Conservation (phyloP, 1,284 basidiomycete genomes). For the Inonotus obliquus region DNA sequence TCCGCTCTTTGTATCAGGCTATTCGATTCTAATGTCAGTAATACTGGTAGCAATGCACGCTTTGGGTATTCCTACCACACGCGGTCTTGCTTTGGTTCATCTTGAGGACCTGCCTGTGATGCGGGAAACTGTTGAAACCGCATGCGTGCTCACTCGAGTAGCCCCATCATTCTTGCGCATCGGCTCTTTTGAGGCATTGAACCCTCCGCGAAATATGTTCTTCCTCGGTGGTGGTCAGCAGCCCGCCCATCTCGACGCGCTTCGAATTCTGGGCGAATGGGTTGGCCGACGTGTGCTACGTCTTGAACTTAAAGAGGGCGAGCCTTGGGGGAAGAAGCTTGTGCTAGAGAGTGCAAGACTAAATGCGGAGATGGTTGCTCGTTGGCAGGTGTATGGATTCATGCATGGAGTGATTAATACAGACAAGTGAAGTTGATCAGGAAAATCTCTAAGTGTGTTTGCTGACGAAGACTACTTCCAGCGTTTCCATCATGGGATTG, state of each 20-base stretch:
- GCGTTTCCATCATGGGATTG: slow-evolving; percentile 80
- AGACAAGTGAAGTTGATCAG: slow-evolving; percentile 62
- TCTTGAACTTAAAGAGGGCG: slow-evolving; percentile 39
- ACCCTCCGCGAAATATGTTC: slow-evolving; percentile 62
- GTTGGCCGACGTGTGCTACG: slow-evolving; percentile 53
- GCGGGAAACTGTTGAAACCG: slow-evolving; percentile 78
- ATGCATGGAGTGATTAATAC: slow-evolving; percentile 97
- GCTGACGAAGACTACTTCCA: slow-evolving; percentile 28
- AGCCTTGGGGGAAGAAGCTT: slow-evolving; percentile 65
- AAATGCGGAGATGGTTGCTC: slow-evolving; percentile 89
- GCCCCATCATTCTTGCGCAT: slow-evolving; percentile 91
- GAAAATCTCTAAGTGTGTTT: not conserved
- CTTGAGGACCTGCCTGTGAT: slow-evolving; percentile 73
- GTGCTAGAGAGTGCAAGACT: slow-evolving; percentile 74
- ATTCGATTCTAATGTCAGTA: not conserved
- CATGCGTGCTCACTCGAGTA: slow-evolving; percentile 79
- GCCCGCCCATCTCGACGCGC: slow-evolving; percentile 66
- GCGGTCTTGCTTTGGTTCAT: slow-evolving; percentile 78
- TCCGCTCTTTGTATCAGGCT: not conserved
- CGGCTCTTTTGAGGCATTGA: slow-evolving; percentile 87
- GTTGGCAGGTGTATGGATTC: slow-evolving; percentile 92
- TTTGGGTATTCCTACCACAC: slow-evolving; percentile 83
- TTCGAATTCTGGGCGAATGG: slow-evolving; percentile 74
- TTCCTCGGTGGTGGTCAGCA: slow-evolving; percentile 75
- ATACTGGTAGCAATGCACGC: slow-evolving; percentile 73